Percentiles rank a stretch among this genome's conserved stretches.
phyloP scores from a whole-genome alignment of 306 rosid species.

The Benincasa hispida region DNA sequence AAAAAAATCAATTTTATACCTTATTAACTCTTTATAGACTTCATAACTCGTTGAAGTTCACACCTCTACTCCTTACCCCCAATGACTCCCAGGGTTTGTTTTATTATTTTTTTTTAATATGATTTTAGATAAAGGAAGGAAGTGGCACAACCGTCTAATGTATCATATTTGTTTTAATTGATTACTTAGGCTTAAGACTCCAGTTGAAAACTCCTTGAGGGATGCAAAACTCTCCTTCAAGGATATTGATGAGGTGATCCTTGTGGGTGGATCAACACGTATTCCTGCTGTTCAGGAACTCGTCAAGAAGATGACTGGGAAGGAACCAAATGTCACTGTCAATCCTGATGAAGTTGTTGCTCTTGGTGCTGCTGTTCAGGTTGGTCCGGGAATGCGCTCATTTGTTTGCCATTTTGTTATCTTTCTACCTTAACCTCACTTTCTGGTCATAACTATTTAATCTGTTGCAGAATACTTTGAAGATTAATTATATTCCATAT shows the following conservation, averaged over 20 bases:
- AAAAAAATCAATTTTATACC: too few species aligned
- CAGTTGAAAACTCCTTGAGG: slow-evolving; percentile 86
- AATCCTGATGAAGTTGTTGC: slow-evolving; percentile 98
- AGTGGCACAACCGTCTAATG: not conserved
- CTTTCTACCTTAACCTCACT: not conserved
- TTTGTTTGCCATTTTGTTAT: not conserved
- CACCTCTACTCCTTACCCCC: too few species aligned
- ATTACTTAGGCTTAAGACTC: slow-evolving; percentile 54
- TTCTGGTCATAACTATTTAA: not conserved
- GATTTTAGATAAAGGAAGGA: not conserved
- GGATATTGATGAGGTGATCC: slow-evolving; percentile 84
- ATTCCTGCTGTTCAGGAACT: slow-evolving; percentile 90
- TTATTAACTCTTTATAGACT: too few species aligned
- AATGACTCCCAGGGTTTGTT: too few species aligned
- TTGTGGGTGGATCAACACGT: slow-evolving; percentile 94
- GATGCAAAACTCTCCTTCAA: slow-evolving; percentile 83
- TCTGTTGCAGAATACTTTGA: not conserved
- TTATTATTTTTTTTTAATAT: too few species aligned
- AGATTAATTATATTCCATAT: not conserved
- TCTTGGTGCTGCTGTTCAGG: slow-evolving; percentile 96
- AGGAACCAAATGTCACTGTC: slow-evolving; percentile 84
- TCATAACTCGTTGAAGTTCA: too few species aligned
- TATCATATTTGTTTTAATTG: not conserved
- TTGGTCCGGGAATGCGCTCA: not conserved
- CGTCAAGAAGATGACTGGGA: slow-evolving; percentile 74